Percentiles rank a stretch among this genome's conserved stretches.
phyloP scores from a whole-genome alignment of 164 flowering plant species.

The Vitis amurensis region DNA sequence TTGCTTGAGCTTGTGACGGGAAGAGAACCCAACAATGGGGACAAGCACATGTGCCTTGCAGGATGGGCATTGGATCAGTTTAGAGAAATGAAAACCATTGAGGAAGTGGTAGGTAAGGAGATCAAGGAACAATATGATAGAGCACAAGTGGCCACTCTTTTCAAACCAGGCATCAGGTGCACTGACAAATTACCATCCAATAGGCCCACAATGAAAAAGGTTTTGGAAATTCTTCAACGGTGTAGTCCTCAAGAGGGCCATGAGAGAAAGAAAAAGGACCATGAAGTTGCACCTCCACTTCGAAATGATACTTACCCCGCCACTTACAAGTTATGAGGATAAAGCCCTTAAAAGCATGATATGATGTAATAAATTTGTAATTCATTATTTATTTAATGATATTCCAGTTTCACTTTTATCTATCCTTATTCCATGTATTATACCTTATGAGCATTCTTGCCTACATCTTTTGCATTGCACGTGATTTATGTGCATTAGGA shows the following conservation, averaged over 20 bases:
- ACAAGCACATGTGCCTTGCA: constrained; percentile 48
- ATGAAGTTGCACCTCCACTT: constrained; percentile 54
- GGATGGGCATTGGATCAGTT: constrained; percentile 43
- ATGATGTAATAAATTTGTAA: too few relatives aligned
- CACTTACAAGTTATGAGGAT: too few relatives aligned
- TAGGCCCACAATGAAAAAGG: constrained; percentile 85
- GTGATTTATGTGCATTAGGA: too few relatives aligned
- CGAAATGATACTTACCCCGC: constrained; percentile 6
- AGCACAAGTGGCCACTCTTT: constrained; percentile 54
- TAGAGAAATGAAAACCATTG: constrained; percentile 39
- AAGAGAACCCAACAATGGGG: constrained; percentile 54
- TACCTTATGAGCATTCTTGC: too few relatives aligned
- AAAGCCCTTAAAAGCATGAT: too few relatives aligned
- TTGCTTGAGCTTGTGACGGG: constrained; percentile 79
- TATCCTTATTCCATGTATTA: too few relatives aligned
- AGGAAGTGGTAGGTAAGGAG: constrained; percentile 45
- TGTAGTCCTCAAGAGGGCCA: constrained; percentile 16
- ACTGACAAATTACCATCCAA: constrained; percentile 46
- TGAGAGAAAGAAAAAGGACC: constrained; percentile 22
- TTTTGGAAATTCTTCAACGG: constrained; percentile 50
- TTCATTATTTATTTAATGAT: too few relatives aligned
- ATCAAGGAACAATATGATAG: constrained; percentile 38
- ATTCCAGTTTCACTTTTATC: too few relatives aligned
- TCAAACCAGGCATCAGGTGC: constrained; percentile 75
- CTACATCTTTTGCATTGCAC: too few relatives aligned